Conservation (phyloP, 1,139 yeast species). For the Nadsonia commutata region DNA sequence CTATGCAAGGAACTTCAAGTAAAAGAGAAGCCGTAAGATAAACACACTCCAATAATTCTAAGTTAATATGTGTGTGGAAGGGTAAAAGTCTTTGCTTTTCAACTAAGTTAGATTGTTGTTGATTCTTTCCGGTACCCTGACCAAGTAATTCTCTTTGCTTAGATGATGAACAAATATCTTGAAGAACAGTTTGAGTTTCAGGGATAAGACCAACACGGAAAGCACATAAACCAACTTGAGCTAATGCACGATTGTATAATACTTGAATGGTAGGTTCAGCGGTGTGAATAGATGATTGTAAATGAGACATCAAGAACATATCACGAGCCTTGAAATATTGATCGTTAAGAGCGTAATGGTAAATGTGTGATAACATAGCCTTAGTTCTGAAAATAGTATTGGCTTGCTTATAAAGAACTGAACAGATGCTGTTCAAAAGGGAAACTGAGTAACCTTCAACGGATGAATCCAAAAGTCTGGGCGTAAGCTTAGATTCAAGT, state of each 20-base stretch:
- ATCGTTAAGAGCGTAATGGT: slow-evolving; percentile 82
- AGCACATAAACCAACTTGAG: slow-evolving; percentile 91
- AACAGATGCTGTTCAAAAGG: slow-evolving; percentile 51
- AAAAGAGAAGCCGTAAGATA: slow-evolving; percentile 82
- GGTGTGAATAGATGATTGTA: slow-evolving; percentile 67
- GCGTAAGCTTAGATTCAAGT: slow-evolving; percentile 24
- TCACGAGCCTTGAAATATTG: slow-evolving; percentile 76
- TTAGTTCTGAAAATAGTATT: slow-evolving; percentile 61
- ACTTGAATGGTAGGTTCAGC: slow-evolving; percentile 83
- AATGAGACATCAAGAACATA: slow-evolving; percentile 70
- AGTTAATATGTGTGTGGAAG: slow-evolving; percentile 95
- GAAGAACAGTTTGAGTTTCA: slow-evolving; percentile 78
- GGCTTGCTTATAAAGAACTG: slow-evolving; percentile 50
- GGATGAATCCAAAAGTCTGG: slow-evolving; percentile 15
- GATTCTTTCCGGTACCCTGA: slow-evolving; percentile 70
- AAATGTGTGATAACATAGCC: slow-evolving; percentile 74
- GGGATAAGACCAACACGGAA: slow-evolving; percentile 78
- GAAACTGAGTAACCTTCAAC: slow-evolving; percentile 29
- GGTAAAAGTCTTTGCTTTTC: slow-evolving; percentile 84
- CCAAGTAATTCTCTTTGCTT: slow-evolving; percentile 83
- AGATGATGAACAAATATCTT: slow-evolving; percentile 76
- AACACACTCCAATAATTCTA: slow-evolving; percentile 88
- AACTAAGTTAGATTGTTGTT: slow-evolving; percentile 31
- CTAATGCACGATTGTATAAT: slow-evolving; percentile 85
- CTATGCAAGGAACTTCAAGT: slow-evolving; percentile 83